Conservation (phyloP, 805 yeast species). For the Sporopachydermia quercuum region DNA sequence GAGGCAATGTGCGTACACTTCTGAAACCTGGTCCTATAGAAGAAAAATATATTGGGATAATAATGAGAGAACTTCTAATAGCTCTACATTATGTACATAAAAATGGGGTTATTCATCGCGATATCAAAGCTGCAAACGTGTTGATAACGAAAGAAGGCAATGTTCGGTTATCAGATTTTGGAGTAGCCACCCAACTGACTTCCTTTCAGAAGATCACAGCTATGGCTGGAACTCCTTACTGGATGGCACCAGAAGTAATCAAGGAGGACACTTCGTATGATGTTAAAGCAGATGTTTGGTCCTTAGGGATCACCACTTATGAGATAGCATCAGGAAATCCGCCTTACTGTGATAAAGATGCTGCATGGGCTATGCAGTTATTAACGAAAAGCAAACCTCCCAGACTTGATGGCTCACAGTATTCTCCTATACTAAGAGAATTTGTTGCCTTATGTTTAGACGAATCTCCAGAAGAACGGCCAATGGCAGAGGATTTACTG, state of each 20-base stretch:
- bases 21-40: slow-evolving; percentile 72
- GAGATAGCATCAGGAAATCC: slow-evolving; percentile 97
- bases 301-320: slow-evolving; percentile 83
- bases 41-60: slow-evolving; percentile 71
- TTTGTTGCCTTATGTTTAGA: slow-evolving; percentile 84
- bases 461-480: slow-evolving; percentile 82
- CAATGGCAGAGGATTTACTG: slow-evolving; percentile 70
- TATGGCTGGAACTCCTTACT: slow-evolving; percentile 54
- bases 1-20: slow-evolving; percentile 83
- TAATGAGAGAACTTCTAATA: slow-evolving; percentile 63
- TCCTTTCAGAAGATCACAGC: slow-evolving; percentile 68
- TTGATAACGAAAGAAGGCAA: slow-evolving; percentile 78
- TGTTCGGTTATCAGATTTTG: slow-evolving; percentile 91
- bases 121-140: slow-evolving; percentile 92
- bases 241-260: slow-evolving; percentile 44
- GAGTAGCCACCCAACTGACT: slow-evolving; percentile 90
- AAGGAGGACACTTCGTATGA: slow-evolving; percentile 27
- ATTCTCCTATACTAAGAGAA: slow-evolving; percentile 65
- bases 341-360: slow-evolving; percentile 92
- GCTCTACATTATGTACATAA: slow-evolving; percentile 76
- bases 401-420: slow-evolving; percentile 79
- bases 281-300: slow-evolving; percentile 95
- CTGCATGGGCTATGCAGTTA: slow-evolving; percentile 85
- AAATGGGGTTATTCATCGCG: slow-evolving; percentile 89
- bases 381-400: slow-evolving; percentile 92